Percentiles rank a stretch among this genome's conserved stretches.
phyloP scores from a whole-genome alignment of 2,329 filamentous ascomycete species.

The Apiospora saccharicola region DNA sequence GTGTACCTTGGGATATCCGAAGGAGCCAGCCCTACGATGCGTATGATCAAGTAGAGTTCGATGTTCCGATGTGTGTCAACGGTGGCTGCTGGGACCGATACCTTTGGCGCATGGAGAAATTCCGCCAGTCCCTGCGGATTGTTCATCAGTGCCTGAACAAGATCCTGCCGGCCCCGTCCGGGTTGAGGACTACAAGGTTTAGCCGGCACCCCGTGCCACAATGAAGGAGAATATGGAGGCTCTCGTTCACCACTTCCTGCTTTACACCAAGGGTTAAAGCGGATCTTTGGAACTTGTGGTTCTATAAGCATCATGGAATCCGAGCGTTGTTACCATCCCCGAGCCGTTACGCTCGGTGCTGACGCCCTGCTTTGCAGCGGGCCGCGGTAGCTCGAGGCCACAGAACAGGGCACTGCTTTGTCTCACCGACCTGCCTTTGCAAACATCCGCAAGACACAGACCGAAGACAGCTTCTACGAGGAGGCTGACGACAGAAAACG shows the following conservation, averaged over 20 bases:
- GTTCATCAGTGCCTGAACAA: conserved; percentile 99
- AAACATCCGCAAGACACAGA: too few relatives aligned
- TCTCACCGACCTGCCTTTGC: too few relatives aligned
- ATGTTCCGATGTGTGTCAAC: conserved; percentile 94
- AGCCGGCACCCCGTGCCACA: conserved; percentile 90
- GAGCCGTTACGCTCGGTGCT: too few relatives aligned
- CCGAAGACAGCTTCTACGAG: too few relatives aligned
- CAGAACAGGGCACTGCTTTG: too few relatives aligned
- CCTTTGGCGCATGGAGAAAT: conserved; percentile 99
- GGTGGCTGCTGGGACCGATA: conserved; percentile 99
- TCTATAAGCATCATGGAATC: too few relatives aligned
- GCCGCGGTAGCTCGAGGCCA: too few relatives aligned
- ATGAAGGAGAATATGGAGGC: conserved; percentile 99
- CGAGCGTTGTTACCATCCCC: too few relatives aligned
- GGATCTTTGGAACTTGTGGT: too few relatives aligned
- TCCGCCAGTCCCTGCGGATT: conserved; percentile 96
- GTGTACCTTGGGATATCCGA: conserved; percentile 94
- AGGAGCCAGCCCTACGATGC: conserved; percentile 98
- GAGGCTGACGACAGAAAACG: too few relatives aligned
- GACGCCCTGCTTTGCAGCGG: too few relatives aligned
- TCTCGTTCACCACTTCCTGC: conserved; percentile 97
- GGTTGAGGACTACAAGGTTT: conserved; percentile 98
- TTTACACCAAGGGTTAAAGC: conserved; percentile 94
- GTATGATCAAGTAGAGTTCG: conserved; percentile 97
- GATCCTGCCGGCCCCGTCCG: conserved; percentile 94